A percentile compares a stretch with the other conserved stretches of the same genome.
Evolutionary conservation across 768 basidiomycete genomes (phyloP).

Genomic region (Termitomyces sp.): DNA sequence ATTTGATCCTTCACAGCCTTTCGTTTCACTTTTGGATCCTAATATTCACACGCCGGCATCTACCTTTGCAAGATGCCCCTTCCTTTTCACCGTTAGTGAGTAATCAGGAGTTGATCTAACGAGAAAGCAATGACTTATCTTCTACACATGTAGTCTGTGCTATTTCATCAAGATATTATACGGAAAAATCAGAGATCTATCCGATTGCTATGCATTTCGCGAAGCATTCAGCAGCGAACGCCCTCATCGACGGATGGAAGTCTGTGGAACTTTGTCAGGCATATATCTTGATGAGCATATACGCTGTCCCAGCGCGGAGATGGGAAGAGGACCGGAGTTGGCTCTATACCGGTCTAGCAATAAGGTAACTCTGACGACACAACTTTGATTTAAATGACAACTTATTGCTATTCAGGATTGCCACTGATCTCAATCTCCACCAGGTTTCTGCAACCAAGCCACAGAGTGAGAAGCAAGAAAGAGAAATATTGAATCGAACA

Average conservation of each 20-base stretch:
- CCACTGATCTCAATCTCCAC: conserved; percentile 86
- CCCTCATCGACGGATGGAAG: conserved; percentile 77
- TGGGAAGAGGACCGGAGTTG: conserved; percentile 93
- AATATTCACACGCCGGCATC: conserved; percentile 75
- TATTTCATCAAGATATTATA: conserved; percentile 76
- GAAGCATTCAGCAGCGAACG: conserved; percentile 75
- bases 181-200: conserved; percentile 78
- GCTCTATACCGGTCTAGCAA: conserved; percentile 84
- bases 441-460: conserved; percentile 55
- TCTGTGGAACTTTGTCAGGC: conserved; percentile 89
- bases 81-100: conserved; percentile 84
- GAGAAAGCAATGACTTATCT: not conserved
- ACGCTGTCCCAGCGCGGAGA: conserved; percentile 69
- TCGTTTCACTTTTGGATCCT: conserved; percentile 75
- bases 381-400: not conserved
- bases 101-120: conserved; percentile 13
- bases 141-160: conserved; percentile 59
- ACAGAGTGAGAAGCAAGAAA: conserved; percentile 69
- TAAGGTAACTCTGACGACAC: conserved; percentile 41
- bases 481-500: conserved; percentile 80
- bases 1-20: conserved; percentile 35
- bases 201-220: conserved; percentile 89
- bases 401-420: conserved; percentile 47
- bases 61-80: conserved; percentile 81
- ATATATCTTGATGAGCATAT: conserved; percentile 83